Evolutionary conservation across 2,329 filamentous ascomycete genomes (phyloP).

Genomic region (Stagonosporopsis rhizophila): DNA sequence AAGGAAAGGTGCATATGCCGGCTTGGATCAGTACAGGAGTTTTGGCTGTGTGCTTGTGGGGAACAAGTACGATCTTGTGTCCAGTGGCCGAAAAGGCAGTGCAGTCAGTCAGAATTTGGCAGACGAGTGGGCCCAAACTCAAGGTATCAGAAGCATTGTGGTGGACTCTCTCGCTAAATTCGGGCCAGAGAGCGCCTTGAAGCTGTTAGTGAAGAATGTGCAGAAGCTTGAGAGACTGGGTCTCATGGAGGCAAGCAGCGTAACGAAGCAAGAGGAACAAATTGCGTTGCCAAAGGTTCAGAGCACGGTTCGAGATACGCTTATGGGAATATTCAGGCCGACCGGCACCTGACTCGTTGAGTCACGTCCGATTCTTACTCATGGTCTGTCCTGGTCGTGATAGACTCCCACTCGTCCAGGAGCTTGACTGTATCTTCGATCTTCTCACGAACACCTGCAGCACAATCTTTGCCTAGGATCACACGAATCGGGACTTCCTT

Average conservation of each 20-base stretch:
- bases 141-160: conserved; percentile 32
- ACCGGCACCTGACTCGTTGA: not conserved
- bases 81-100: conserved; percentile 9
- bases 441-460: conserved; percentile 26
- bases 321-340: not conserved
- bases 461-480: conserved; percentile 54
- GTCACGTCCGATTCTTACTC: not conserved
- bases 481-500: conserved; percentile 62
- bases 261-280: not conserved
- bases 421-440: conserved; percentile 22
- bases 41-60: conserved; percentile 42
- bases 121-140: conserved; percentile 33
- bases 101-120: conserved; percentile 26
- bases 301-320: not conserved
- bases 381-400: conserved; percentile 29
- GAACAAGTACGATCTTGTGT: conserved; percentile 33
- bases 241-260: not conserved
- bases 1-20: not conserved
- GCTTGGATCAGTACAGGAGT: conserved; percentile 12
- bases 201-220: conserved; percentile 26
- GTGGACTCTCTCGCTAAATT: conserved; percentile 19
- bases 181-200: conserved; percentile 23
- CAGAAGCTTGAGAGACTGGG: conserved; percentile 18
- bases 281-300: not conserved
- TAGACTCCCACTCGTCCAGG: conserved; percentile 48